Conservation (phyloP, 805 yeast genomes). For the Suhomyces faveliae region DNA sequence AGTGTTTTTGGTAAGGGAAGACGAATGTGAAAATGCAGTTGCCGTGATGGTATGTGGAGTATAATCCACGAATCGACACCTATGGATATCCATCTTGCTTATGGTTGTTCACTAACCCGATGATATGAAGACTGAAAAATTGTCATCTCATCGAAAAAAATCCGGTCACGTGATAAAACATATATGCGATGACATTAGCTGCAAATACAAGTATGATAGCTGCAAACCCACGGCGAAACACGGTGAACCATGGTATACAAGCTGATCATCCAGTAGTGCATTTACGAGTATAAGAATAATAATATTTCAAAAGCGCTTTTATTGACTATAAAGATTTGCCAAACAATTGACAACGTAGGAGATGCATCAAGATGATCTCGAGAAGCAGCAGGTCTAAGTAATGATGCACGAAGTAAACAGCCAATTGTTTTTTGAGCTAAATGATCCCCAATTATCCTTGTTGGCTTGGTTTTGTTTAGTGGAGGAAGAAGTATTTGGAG, state of each 20-base stretch:
- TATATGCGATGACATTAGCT: background rate
- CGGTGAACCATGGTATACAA: too few species aligned
- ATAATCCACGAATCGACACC: constrained; percentile 89
- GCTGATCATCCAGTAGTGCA: background rate
- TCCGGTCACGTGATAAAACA: background rate
- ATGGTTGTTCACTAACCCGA: background rate
- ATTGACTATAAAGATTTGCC: background rate
- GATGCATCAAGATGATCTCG: background rate
- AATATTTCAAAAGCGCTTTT: background rate
- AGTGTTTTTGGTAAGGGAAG: constrained; percentile 34
- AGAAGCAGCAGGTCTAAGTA: background rate
- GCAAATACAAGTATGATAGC: too few species aligned
- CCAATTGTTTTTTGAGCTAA: background rate
- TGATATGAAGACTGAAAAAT: constrained; percentile 8
- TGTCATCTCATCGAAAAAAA: constrained; percentile 11
- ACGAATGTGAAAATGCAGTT: constrained; percentile 67
- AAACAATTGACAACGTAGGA: background rate
- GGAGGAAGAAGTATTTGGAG: constrained; percentile 5
- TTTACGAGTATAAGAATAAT: background rate
- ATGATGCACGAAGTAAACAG: constrained; percentile 3
- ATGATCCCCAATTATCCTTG: constrained; percentile 3
- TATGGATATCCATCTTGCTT: constrained; percentile 67
- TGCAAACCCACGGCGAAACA: too few species aligned
- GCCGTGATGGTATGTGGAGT: constrained; percentile 84
- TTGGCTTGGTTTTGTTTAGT: constrained; percentile 4